Conservation (phyloP, 2,329 filamentous ascomycete genomes). For the Dryadomyces quercus-mongolicae region DNA sequence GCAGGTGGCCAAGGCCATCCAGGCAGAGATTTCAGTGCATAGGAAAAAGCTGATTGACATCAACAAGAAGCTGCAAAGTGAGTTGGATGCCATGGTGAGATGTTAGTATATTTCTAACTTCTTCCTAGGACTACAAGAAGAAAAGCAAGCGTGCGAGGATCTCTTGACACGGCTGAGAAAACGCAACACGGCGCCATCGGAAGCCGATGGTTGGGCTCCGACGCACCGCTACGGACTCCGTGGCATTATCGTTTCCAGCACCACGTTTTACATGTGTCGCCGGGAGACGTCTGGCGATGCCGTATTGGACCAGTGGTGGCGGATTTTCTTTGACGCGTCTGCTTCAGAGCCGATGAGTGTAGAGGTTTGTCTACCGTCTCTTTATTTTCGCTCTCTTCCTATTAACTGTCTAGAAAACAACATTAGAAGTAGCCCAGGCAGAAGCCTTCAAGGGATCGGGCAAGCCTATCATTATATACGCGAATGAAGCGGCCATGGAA, state of each 20-base stretch:
- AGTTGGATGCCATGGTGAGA: not conserved
- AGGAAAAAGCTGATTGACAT: slow-evolving; percentile 10
- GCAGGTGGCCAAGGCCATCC: slow-evolving; percentile 7
- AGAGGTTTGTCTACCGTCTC: slow-evolving; percentile 8
- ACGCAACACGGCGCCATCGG: slow-evolving; percentile 13
- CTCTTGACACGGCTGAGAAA: slow-evolving; percentile 3
- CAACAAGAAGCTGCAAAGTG: slow-evolving; percentile 6
- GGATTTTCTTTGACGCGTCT: slow-evolving; percentile 11
- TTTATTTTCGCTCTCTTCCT: not conserved
- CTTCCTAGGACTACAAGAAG: slow-evolving; percentile 1
- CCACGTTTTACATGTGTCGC: slow-evolving; percentile 18
- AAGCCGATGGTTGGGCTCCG: slow-evolving; percentile 15
- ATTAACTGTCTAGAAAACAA: slow-evolving; percentile 7
- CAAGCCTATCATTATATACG: slow-evolving; percentile 19
- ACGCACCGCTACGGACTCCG: slow-evolving; percentile 18
- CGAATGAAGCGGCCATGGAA: slow-evolving; percentile 17
- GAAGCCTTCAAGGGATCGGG: slow-evolving; percentile 9
- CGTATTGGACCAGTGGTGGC: slow-evolving; percentile 19
- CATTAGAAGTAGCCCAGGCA: slow-evolving; percentile 11
- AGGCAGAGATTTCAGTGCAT: slow-evolving; percentile 12
- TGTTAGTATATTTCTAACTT: not conserved
- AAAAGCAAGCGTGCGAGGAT: slow-evolving; percentile 6
- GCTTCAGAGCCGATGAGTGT: slow-evolving; percentile 11
- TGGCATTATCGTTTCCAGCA: slow-evolving; percentile 16
- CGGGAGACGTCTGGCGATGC: slow-evolving; percentile 11